Percentiles rank a stretch among this genome's conserved stretches.
Conservation (phyloP, 306 rosid genomes). For the Datisca glomerata region DNA sequence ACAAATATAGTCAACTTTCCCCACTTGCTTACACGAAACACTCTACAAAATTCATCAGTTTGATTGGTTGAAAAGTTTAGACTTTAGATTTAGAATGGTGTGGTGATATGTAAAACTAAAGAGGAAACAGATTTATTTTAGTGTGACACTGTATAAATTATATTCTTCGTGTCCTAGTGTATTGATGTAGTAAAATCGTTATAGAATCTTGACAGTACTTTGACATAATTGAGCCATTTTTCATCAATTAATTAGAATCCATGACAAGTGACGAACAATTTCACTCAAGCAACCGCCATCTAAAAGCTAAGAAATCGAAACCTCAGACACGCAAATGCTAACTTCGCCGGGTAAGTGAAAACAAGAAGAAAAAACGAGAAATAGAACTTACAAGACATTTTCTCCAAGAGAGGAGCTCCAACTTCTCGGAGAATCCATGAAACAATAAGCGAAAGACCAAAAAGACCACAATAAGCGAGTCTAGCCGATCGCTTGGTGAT, state of each 20-base stretch:
- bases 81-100: too few relatives aligned
- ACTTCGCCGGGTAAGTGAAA: background rate
- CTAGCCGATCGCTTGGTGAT: slow-evolving; percentile 73
- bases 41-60: too few relatives aligned
- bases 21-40: too few relatives aligned
- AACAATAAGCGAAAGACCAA: slow-evolving; percentile 60
- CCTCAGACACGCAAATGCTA: background rate
- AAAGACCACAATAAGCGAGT: slow-evolving; percentile 79
- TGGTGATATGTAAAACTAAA: too few relatives aligned
- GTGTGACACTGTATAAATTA: background rate
- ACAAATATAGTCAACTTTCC: too few relatives aligned
- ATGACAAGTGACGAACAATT: too few relatives aligned
- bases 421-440: slow-evolving; percentile 91
- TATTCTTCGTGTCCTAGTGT: background rate
- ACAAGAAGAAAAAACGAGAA: background rate
- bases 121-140: too few relatives aligned
- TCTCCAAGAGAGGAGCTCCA: slow-evolving; percentile 74
- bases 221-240: too few relatives aligned
- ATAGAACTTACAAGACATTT: slow-evolving; percentile 59
- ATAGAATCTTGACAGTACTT: too few relatives aligned
- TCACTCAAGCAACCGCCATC: too few relatives aligned
- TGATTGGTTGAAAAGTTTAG: too few relatives aligned
- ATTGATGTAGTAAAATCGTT: too few relatives aligned
- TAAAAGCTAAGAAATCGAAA: background rate
- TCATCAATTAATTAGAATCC: background rate